A percentile compares a stretch with the other conserved stretches of the same genome.
These are phyloP conservation scores for Medakamo hakoo DNA, from an alignment of 139 green algal species.

Conservation along the genomic window DNA sequence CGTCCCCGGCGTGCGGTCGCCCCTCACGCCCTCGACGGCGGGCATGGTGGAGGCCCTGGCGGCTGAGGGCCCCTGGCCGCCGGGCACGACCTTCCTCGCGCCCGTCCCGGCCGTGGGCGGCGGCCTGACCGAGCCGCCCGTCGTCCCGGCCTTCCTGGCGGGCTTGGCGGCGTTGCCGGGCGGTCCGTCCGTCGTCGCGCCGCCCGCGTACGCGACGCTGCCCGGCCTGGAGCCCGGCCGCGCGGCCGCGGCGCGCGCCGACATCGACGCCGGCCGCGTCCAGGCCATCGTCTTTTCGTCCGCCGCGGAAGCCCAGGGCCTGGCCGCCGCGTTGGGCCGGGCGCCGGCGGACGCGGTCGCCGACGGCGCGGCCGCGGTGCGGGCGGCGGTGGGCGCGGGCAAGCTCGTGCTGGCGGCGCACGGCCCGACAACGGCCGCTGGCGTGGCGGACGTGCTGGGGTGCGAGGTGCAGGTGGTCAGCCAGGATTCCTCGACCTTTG, in stretches of 20 bases:
- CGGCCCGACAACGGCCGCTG: conserved; percentile 39
- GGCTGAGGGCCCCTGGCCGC: not conserved
- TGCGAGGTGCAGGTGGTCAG: conserved; percentile 17
- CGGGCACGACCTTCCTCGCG: not conserved
- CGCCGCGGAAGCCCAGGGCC: conserved; percentile 1
- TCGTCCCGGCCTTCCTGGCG: conserved; percentile 5
- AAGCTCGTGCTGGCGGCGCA: conserved; percentile 35
- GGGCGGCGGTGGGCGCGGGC: too few relatives aligned
- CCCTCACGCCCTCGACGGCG: not conserved
- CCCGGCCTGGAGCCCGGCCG: not conserved
- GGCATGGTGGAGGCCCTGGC: not conserved
- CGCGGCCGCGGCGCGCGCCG: not conserved
- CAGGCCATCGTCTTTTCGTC: conserved; percentile 1
- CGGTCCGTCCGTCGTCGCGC: not conserved
- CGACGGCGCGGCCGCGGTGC: too few relatives aligned
- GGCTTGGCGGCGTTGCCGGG: conserved; percentile 1
- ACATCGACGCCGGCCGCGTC: not conserved
- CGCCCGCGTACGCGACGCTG: not conserved
- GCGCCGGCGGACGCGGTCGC: not conserved
- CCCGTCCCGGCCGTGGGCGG: not conserved
- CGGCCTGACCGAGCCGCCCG: conserved; percentile 1
- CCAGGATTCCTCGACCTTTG: conserved; percentile 27
- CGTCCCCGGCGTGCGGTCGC: not conserved
- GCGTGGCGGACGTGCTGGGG: conserved; percentile 19
- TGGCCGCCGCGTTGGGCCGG: not conserved